phyloP scores from a whole-genome alignment of 2,329 filamentous ascomycete species.

The Aspergillus ruber region DNA sequence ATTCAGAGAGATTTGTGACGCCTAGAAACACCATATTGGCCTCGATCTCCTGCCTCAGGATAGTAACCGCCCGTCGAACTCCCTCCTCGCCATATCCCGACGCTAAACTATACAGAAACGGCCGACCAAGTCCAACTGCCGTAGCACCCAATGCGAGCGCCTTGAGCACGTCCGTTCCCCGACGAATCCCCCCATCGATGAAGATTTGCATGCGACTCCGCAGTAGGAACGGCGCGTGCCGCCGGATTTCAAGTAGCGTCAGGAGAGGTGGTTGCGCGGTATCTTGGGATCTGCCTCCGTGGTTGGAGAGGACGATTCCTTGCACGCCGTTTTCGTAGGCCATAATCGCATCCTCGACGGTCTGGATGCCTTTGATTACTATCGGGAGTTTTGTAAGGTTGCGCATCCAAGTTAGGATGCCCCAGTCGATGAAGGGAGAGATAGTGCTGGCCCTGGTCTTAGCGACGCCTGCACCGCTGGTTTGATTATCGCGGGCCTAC shows the following conservation, averaged over 20 bases:
- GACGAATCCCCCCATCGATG: slow-evolving; percentile 59
- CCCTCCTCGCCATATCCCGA: slow-evolving; percentile 52
- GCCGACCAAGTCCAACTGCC: slow-evolving; percentile 58
- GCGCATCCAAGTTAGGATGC: slow-evolving; percentile 35
- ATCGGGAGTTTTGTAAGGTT: slow-evolving; percentile 28
- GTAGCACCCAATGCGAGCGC: slow-evolving; percentile 59
- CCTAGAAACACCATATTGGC: slow-evolving; percentile 30
- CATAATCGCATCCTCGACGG: slow-evolving; percentile 44
- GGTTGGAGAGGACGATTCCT: slow-evolving; percentile 37
- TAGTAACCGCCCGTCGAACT: slow-evolving; percentile 41
- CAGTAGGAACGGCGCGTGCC: slow-evolving; percentile 56
- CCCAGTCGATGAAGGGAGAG: slow-evolving; percentile 25
- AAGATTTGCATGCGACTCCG: slow-evolving; percentile 52
- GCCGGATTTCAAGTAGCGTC: slow-evolving; percentile 57
- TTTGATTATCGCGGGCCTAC: slow-evolving; percentile 7
- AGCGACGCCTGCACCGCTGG: slow-evolving; percentile 19
- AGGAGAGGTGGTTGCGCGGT: slow-evolving; percentile 46
- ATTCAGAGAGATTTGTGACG: slow-evolving; percentile 19
- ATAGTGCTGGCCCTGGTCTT: slow-evolving; percentile 24
- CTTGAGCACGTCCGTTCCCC: slow-evolving; percentile 63
- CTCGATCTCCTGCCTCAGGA: slow-evolving; percentile 28
- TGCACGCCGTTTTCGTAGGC: slow-evolving; percentile 42
- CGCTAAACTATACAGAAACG: slow-evolving; percentile 53
- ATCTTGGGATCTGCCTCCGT: slow-evolving; percentile 45
- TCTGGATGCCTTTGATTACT: slow-evolving; percentile 40